Evolutionary conservation across 2,329 filamentous ascomycete genomes (phyloP), one percentile per base, ranked within the genome.

Genomic region (Fusarium decemcellulare): DNA sequence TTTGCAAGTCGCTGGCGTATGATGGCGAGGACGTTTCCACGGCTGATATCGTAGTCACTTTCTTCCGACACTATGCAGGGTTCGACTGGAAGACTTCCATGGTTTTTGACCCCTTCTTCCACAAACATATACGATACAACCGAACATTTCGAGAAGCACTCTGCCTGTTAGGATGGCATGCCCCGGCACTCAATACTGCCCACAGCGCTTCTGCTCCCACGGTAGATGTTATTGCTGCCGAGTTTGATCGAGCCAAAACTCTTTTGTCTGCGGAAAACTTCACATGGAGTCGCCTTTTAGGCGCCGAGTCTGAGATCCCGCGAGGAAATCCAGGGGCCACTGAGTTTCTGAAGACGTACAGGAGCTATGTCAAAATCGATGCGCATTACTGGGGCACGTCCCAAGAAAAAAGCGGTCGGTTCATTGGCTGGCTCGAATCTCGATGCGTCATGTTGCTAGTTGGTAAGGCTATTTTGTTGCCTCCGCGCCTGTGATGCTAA

Each of bases 351-450:
- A 69, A 68, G 2, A 72, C 78, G 1, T 88, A 87, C 74, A 84
- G 81, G 58, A 86, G 80, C 55, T 92, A 89, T 72, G 77, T 90
- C 60, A 88, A 86, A 71, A 84, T 92, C 54, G 86, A 90, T 60
- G 82, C 88, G 1, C 88, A 90, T 48, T 92, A 90, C 76, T 92
- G 90, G 90, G 89, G 89, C 2, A 78, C 85, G 8, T 88, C 88
- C 3, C 78, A 84, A 2, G 78, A 83, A 1, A 87, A 85, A 57
- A 87, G 88, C 1, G 86, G 84, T 18, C 80, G 82, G 12, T 84
- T 91, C 50, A 79, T 91, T 0, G 87, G 88, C 11, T 92, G 90
- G 90, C 76, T 92, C 3, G 90, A 92, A 71, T 90, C 88, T 8
- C 83, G 87, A 58, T 89, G 86, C 58, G 82, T 88, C 2, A 79